phyloP scores from a whole-genome alignment of 805 yeast species.

The Saccharomycopsis amapae region DNA sequence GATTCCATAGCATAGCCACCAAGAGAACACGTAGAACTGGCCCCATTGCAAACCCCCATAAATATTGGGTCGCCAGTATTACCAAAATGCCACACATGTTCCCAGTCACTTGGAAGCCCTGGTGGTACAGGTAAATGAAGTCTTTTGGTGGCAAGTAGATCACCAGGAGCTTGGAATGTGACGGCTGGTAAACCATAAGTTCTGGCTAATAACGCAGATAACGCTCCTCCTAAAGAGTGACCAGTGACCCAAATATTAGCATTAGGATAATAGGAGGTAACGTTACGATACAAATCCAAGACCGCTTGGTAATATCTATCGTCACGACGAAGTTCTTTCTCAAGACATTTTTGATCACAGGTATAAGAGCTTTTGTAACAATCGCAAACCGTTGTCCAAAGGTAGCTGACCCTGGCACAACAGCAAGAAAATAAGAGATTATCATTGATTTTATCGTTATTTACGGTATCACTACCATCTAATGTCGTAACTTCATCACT shows the following conservation, averaged over 20 bases:
- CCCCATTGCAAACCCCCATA: conserved; percentile 96
- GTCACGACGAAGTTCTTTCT: conserved; percentile 59
- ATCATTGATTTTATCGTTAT: conserved; percentile 78
- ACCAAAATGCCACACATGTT: conserved; percentile 91
- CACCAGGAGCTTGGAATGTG: conserved; percentile 92
- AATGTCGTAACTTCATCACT: not conserved
- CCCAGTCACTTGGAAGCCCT: conserved; percentile 68
- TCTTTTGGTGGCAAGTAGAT: conserved; percentile 70
- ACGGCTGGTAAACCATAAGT: conserved; percentile 89
- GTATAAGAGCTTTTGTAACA: conserved; percentile 80
- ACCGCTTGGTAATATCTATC: conserved; percentile 82
- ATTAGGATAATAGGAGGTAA: conserved; percentile 56
- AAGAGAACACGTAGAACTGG: conserved; percentile 76
- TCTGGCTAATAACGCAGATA: conserved; percentile 74
- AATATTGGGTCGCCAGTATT: conserved; percentile 95
- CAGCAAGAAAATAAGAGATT: conserved; percentile 90
- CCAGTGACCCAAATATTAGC: conserved; percentile 87
- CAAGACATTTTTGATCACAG: conserved; percentile 84
- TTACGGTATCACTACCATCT: conserved; percentile 59
- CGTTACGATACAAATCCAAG: conserved; percentile 68
- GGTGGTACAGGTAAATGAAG: conserved; percentile 92
- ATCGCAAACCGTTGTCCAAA: conserved; percentile 95
- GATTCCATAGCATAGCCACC: conserved; percentile 98
- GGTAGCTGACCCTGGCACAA: conserved; percentile 84
- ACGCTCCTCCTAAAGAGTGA: conserved; percentile 89